Evolutionary conservation across 495 filamentous ascomycete species (phyloP).

Genomic region (Annulohypoxylon maeteangense): DNA sequence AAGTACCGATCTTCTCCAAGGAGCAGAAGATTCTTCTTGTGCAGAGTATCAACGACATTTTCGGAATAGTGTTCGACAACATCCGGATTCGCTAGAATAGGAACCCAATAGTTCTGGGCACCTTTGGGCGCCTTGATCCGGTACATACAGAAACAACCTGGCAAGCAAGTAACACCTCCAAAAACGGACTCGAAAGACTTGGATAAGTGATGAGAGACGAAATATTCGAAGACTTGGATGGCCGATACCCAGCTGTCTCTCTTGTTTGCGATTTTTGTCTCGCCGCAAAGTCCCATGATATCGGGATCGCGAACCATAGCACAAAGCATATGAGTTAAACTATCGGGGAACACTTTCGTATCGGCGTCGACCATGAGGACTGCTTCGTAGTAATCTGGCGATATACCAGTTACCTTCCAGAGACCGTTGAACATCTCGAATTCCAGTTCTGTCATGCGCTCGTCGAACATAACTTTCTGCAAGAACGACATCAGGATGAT

Average conservation of each 20-base stretch:
- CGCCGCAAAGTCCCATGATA: constrained; percentile 98
- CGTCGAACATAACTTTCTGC: constrained; percentile 99
- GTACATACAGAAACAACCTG: constrained; percentile 99
- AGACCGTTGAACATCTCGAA: constrained; percentile 99
- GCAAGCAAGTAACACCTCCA: constrained; percentile 98
- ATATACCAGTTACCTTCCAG: constrained; percentile 98
- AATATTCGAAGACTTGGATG: constrained; percentile 99
- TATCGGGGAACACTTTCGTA: constrained; percentile 98
- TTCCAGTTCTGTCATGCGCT: constrained; percentile 99
- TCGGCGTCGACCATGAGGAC: constrained; percentile 99
- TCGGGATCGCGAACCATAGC: constrained; percentile 99
- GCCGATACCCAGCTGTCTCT: constrained; percentile 92
- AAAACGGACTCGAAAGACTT: constrained; percentile 99
- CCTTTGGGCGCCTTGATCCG: constrained; percentile 99
- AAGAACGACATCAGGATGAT: constrained; percentile 99
- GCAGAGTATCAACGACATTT: constrained; percentile 98
- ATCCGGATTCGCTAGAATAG: constrained; percentile 97
- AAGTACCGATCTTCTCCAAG: constrained; percentile 98
- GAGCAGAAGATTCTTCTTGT: constrained; percentile 97
- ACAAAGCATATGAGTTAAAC: constrained; percentile 96
- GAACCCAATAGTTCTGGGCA: constrained; percentile 99
- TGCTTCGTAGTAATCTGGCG: constrained; percentile 96
- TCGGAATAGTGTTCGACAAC: constrained; percentile 99
- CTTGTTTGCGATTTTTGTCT: constrained; percentile 99
- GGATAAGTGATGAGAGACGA: constrained; percentile 95